Conservation (phyloP, 2,329 filamentous ascomycete species). For the Cercospora canescens region DNA sequence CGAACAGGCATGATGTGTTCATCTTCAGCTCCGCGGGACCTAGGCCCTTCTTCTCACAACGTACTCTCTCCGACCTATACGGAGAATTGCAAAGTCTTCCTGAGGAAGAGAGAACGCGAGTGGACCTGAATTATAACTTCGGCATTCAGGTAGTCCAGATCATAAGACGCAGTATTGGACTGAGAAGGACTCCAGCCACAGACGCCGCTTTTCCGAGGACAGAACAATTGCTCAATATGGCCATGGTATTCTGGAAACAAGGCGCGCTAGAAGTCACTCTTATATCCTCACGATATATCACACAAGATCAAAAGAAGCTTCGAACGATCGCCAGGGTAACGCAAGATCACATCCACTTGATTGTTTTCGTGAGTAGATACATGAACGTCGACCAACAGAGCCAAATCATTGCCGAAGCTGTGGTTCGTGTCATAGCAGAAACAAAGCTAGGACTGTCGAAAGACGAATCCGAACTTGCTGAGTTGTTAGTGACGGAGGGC, state of each 20-base stretch:
- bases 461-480: slow-evolving; percentile 5
- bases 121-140: neutral
- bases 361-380: slow-evolving; percentile 18
- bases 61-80: slow-evolving; percentile 10
- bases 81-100: neutral
- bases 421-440: neutral
- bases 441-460: neutral
- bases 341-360: slow-evolving; percentile 18
- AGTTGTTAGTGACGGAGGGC: neutral
- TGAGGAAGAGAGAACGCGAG: neutral
- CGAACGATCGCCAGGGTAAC: neutral
- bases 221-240: neutral
- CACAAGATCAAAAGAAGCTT: slow-evolving; percentile 3
- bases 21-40: slow-evolving; percentile 3
- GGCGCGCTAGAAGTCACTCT: neutral
- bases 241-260: slow-evolving; percentile 1
- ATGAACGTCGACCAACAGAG: neutral
- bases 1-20: neutral
- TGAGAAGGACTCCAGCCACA: neutral
- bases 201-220: slow-evolving; percentile 1
- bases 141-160: neutral
- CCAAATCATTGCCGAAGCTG: slow-evolving; percentile 35
- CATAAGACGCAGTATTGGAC: neutral
- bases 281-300: neutral
- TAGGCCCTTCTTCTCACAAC: slow-evolving; percentile 4